A percentile compares a stretch with the other conserved stretches of the same genome.
Conservation (phyloP, 1,284 basidiomycete genomes). For the Sporisorium exsertum region DNA sequence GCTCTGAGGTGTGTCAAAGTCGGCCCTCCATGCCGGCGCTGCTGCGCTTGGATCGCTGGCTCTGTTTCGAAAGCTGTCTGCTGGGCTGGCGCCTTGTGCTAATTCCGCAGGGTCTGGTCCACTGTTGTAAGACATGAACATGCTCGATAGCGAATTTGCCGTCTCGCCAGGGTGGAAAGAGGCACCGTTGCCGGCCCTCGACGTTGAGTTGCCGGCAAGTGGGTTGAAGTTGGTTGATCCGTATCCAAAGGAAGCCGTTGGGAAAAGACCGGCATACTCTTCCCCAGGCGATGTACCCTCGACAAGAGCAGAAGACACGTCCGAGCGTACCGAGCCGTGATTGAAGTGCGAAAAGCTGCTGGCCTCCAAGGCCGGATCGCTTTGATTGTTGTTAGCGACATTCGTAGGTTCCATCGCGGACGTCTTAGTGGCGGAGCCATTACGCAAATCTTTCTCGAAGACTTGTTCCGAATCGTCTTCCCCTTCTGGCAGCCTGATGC, state of each 20-base stretch:
- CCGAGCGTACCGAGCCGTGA: constrained; percentile 28
- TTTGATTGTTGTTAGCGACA: neutral
- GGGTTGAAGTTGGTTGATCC: constrained; percentile 47
- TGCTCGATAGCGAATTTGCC: constrained; percentile 41
- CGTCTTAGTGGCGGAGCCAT: neutral
- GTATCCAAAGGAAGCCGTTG: constrained; percentile 35
- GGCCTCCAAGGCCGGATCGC: constrained; percentile 26
- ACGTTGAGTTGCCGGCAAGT: constrained; percentile 43
- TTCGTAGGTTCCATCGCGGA: neutral
- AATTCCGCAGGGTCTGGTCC: constrained; percentile 1
- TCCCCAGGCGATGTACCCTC: constrained; percentile 36
- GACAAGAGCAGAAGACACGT: constrained; percentile 27
- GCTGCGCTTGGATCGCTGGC: constrained; percentile 7
- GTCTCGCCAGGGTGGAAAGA: constrained; percentile 30
- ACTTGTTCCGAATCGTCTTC: constrained; percentile 10
- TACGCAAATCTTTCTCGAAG: neutral
- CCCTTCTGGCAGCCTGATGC: constrained; percentile 33
- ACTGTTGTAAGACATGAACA: constrained; percentile 36
- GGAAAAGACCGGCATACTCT: constrained; percentile 9
- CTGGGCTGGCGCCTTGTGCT: constrained; percentile 4
- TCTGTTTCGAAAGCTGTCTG: neutral
- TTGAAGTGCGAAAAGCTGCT: constrained; percentile 44
- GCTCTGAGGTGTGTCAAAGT: constrained; percentile 9
- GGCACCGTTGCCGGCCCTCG: constrained; percentile 13
- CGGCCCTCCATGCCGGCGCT: constrained; percentile 5